A percentile compares a stretch with the other conserved stretches of the same genome.
These are phyloP conservation scores for Umbelopsis ramanniana DNA, from an alignment of 192 early-diverging fungal species.

Conservation along the genomic window DNA sequence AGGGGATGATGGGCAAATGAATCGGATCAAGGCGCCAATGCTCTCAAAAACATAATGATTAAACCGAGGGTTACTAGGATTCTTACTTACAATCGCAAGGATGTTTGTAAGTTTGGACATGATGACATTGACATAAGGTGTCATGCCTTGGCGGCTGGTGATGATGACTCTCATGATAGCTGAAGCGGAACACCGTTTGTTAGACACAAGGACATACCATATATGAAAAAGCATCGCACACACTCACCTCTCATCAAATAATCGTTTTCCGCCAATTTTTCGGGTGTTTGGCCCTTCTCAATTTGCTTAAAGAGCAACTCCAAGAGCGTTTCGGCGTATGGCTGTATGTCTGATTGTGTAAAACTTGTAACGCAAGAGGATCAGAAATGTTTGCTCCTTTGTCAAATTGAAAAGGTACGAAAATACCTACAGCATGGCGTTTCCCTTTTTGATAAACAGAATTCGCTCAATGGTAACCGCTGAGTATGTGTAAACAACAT, in stretches of 20 bases:
- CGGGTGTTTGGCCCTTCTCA: slow-evolving; percentile 77
- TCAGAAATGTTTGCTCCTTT: not conserved
- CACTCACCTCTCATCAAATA: slow-evolving; percentile 87
- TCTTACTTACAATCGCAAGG: slow-evolving; percentile 83
- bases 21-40: slow-evolving; percentile 85
- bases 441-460: slow-evolving; percentile 68
- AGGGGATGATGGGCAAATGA: slow-evolving; percentile 75
- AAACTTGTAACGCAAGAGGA: slow-evolving; percentile 50
- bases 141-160: slow-evolving; percentile 72
- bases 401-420: not conserved
- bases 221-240: not conserved
- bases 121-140: slow-evolving; percentile 71
- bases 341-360: slow-evolving; percentile 69
- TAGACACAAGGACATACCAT: not conserved
- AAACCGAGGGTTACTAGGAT: slow-evolving; percentile 98
- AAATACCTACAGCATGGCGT: slow-evolving; percentile 53
- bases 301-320: slow-evolving; percentile 78
- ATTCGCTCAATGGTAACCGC: slow-evolving; percentile 92
- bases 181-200: slow-evolving; percentile 18
- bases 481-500: slow-evolving; percentile 91
- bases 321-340: slow-evolving; percentile 70
- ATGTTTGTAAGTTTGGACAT: slow-evolving; percentile 79
- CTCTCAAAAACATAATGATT: slow-evolving; percentile 97
- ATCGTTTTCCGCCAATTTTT: slow-evolving; percentile 96
- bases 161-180: slow-evolving; percentile 87